Conservation (phyloP, 2,329 filamentous ascomycete genomes). For the Aspergillus glaucus region DNA sequence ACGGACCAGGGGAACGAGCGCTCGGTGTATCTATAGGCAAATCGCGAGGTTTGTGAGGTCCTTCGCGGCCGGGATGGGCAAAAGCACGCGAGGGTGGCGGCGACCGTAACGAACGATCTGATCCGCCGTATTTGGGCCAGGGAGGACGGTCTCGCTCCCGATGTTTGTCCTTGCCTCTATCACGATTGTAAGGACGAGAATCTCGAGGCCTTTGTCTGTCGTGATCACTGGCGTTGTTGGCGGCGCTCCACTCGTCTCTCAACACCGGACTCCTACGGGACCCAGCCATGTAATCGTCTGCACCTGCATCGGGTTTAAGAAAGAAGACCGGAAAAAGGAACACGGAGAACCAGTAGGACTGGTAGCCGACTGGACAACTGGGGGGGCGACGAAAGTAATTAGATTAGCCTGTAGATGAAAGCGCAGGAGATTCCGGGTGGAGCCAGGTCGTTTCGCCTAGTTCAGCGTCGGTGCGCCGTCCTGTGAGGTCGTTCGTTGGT, state of each 20-base stretch:
- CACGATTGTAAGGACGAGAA: conserved; percentile 21
- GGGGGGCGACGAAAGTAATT: not conserved
- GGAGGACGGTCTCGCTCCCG: conserved; percentile 33
- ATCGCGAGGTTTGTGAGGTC: conserved; percentile 23
- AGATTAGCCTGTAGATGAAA: conserved; percentile 11
- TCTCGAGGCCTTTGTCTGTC: conserved; percentile 38
- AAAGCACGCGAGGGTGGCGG: conserved; percentile 29
- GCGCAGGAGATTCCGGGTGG: conserved; percentile 15
- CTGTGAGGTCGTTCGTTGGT: conserved; percentile 13
- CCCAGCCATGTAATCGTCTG: conserved; percentile 43
- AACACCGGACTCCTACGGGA: conserved; percentile 44
- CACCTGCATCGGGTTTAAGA: conserved; percentile 36
- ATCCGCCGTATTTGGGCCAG: conserved; percentile 28
- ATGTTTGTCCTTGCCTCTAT: conserved; percentile 35
- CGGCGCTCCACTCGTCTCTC: conserved; percentile 46
- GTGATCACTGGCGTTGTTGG: conserved; percentile 35
- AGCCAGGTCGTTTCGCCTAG: conserved; percentile 11
- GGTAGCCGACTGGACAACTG: conserved; percentile 8
- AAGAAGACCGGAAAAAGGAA: conserved; percentile 5
- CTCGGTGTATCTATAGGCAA: conserved; percentile 20
- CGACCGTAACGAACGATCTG: conserved; percentile 37
- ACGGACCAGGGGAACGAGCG: conserved; percentile 20
- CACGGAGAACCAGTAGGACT: conserved; percentile 5
- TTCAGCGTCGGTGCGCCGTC: conserved; percentile 20
- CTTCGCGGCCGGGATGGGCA: conserved; percentile 24